These are phyloP conservation scores for Triticum dicoccoides DNA, from an alignment of 176 grass and related monocot species.

Conservation along the genomic window DNA sequence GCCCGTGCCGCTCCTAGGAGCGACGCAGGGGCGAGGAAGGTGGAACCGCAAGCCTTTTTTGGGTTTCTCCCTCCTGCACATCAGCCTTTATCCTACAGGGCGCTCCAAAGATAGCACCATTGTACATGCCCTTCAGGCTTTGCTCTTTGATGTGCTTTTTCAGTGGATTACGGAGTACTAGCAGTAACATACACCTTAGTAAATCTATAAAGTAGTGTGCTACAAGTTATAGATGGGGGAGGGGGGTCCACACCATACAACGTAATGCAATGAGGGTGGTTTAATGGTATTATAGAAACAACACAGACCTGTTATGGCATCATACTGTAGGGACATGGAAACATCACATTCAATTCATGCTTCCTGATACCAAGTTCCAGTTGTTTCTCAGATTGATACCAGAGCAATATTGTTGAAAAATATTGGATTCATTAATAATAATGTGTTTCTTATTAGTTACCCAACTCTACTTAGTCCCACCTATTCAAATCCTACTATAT, in stretches of 20 bases:
- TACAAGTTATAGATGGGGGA: not conserved
- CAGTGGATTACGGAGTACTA: not conserved
- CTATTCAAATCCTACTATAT: not conserved
- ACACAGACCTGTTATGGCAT: not conserved
- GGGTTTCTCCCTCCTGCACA: too few relatives aligned
- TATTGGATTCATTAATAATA: not conserved
- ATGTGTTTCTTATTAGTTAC: slow-evolving; percentile 9
- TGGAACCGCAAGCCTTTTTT: too few relatives aligned
- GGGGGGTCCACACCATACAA: not conserved
- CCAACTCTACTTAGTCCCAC: not conserved
- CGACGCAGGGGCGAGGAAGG: too few relatives aligned
- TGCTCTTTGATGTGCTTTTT: not conserved
- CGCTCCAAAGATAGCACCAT: too few relatives aligned
- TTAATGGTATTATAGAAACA: not conserved
- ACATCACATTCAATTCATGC: not conserved
- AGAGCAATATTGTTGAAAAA: not conserved
- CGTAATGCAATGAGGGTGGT: not conserved
- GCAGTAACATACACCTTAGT: not conserved
- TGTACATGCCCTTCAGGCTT: not conserved
- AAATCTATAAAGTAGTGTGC: not conserved
- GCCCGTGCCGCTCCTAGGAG: too few relatives aligned
- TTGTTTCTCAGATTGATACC: not conserved
- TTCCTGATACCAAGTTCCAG: not conserved
- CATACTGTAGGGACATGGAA: not conserved
- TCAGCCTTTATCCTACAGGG: too few relatives aligned